Base-by-base conservation (phyloP, 176 grass and related monocot genomes). In the Zea luxurians region DNA sequence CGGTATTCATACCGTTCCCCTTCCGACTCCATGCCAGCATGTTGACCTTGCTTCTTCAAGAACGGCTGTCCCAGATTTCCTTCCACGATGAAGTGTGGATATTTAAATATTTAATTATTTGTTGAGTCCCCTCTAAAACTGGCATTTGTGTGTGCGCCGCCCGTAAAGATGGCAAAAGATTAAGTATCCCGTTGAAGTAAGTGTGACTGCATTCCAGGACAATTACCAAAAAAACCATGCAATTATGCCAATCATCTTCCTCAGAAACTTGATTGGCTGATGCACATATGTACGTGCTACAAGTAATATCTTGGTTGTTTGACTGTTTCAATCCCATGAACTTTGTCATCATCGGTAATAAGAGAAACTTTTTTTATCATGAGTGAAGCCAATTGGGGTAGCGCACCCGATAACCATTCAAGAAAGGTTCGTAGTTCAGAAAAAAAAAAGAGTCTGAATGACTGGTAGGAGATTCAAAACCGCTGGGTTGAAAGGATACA, bases 321-420 rank as follows among this genome's bases (percentile, higher is more conserved):
- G 7, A 5, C 10, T 57, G 10, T 38, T 78, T 16, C 17, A 60
- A 11, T 42, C 12, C n/a, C 63, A 17, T 13, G 16, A 44, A 9
- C 21, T 3, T 61, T 44, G 41, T 64, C 55, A 64, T 43, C 63
- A 53, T 43, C 11, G 1, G 13, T 50, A 8, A 20, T 68, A 17
- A 61, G 21, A 78, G 6, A 61, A 68, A 46, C 43, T 17, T 16
- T 48, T n/a, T 60, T 35, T 5, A 54, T 53, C 54, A 63, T 16
- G 17, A 61, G 65, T 61, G 64, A 63, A 71, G 86, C 34, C 79
- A 67, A 16, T 90, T 66, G 27, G 78, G 71, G 6, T n/a, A 54
- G 52, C 2, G 2, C 53, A 55, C 17, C 17, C 53, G 0, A n/a
- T 7, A 55, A 55, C 7, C 16, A 38, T 15, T 73, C 21, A 71